Evolutionary conservation across 306 rosid species (phyloP), one percentile per base, ranked within the genome.

Genomic region (Pyrus communis): DNA sequence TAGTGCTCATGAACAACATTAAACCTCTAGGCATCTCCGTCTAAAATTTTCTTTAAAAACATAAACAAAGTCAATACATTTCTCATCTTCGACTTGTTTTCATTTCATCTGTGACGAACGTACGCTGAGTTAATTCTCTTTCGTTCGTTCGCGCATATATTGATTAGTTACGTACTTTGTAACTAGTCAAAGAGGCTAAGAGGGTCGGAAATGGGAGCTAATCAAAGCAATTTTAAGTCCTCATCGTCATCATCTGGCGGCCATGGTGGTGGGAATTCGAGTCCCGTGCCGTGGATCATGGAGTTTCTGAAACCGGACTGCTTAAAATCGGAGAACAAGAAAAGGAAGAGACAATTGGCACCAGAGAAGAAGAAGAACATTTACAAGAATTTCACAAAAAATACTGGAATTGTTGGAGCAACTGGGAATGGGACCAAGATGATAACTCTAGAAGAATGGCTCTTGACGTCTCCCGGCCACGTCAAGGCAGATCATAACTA

Each of bases 361-460:
- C 59, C 80, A 11, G 62, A 75, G 31, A 60, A 13, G 40, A 15
- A 17, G n/a, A 71, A 28, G 70, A 62, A 9, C 5, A 49, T 28
- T 13, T 46, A 69, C 28, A 51, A 22, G 49, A 19, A 31, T 5
- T 7, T 11, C 31, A 15, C 76, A 4, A 74, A 9, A 10, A 42
- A 3, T 42, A 43, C 38, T 38, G 28, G 3, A 19, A 51, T 23
- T 45, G 28, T 23, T 18, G 70, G 58, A 25, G 6, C 30, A 22
- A 30, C 69, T 3, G 43, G 18, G 28, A 64, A 22, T 31, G 35
- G 19, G 68, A 52, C 42, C 18, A 72, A n/a, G 28, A 49, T 52
- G 14, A 76, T 76, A 21, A 81, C 84, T 49, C 64, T 80, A 23
- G 87, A 65, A 43, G 79, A 80, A 2, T 61, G 72, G 79, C 45